phyloP scores from a whole-genome alignment of 352 stramenopile genomes.

The Phytophthora megakarya region DNA sequence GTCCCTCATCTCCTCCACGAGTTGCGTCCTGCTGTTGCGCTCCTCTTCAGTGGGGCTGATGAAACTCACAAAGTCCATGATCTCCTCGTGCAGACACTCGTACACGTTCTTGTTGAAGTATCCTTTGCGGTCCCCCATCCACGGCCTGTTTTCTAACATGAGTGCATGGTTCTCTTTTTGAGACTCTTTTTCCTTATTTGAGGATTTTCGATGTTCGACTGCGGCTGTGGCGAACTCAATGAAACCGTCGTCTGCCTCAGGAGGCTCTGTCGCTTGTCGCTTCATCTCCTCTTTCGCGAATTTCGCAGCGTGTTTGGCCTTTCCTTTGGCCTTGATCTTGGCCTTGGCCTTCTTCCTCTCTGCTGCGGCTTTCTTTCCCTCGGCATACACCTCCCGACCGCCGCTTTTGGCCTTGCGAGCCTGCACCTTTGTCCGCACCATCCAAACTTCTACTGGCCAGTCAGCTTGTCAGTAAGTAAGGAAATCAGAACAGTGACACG shows the following conservation, averaged over 20 bases:
- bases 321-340: conserved; percentile 68
- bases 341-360: conserved; percentile 57
- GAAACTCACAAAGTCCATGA: conserved; percentile 94
- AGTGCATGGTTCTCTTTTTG: conserved; percentile 29
- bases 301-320: conserved; percentile 56
- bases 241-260: conserved; percentile 47
- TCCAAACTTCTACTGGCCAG: conserved; percentile 21
- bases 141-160: conserved; percentile 60
- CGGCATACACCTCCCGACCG: conserved; percentile 38
- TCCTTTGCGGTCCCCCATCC: conserved; percentile 65
- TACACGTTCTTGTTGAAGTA: conserved; percentile 81
- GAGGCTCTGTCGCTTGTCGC: conserved; percentile 21
- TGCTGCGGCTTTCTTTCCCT: conserved; percentile 34
- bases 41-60: conserved; percentile 89
- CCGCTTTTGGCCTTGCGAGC: conserved; percentile 39
- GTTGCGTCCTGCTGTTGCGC: conserved; percentile 54
- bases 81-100: conserved; percentile 94
- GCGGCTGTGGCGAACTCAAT: conserved; percentile 47
- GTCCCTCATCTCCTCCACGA: conserved; percentile 79
- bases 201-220: conserved; percentile 5
- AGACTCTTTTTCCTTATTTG: conserved; percentile 14
- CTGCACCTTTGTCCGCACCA: conserved; percentile 54
- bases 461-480: neutral
- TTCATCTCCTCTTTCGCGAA: conserved; percentile 59
- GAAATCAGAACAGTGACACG: conserved; percentile 1